These are phyloP conservation scores for Saitozyma sp. DNA, from an alignment of 768 basidiomycete species.

Conservation along the genomic window DNA sequence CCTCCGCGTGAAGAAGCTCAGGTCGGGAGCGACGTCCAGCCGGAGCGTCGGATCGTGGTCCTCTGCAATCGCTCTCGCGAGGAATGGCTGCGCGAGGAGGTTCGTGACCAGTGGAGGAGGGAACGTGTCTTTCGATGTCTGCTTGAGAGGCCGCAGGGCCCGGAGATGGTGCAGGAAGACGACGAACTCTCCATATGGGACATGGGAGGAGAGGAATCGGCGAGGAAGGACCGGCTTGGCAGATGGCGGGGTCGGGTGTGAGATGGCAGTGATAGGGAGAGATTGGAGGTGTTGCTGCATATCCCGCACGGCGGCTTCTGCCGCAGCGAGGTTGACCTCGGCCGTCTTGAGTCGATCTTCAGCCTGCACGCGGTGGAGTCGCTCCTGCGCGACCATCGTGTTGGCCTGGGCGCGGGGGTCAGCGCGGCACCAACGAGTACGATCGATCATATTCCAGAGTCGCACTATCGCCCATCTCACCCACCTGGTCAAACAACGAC, in stretches of 20 bases:
- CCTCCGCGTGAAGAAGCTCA: conserved; percentile 90
- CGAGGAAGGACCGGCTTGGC: conserved; percentile 3
- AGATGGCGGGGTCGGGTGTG: background rate
- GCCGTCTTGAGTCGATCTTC: conserved; percentile 73
- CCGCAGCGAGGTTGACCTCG: conserved; percentile 73
- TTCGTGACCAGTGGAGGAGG: conserved; percentile 67
- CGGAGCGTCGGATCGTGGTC: conserved; percentile 93
- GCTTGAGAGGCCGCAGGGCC: conserved; percentile 64
- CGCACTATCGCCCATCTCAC: conserved; percentile 3
- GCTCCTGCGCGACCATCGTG: conserved; percentile 94
- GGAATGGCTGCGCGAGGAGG: conserved; percentile 74
- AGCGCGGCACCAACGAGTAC: background rate
- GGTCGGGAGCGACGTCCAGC: conserved; percentile 86
- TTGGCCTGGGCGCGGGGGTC: conserved; percentile 66
- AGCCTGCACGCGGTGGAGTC: conserved; percentile 67
- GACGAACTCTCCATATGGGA: conserved; percentile 77
- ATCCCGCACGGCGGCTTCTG: conserved; percentile 77
- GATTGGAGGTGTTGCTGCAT: conserved; percentile 85
- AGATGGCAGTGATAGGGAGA: conserved; percentile 53
- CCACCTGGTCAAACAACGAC: conserved; percentile 66
- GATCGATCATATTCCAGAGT: background rate
- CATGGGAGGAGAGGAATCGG: conserved; percentile 59
- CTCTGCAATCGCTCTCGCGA: conserved; percentile 71
- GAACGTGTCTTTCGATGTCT: conserved; percentile 47
- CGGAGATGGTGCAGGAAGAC: conserved; percentile 76